Conservation (phyloP, 495 filamentous ascomycete species). For the Talaromyces adpressus region DNA sequence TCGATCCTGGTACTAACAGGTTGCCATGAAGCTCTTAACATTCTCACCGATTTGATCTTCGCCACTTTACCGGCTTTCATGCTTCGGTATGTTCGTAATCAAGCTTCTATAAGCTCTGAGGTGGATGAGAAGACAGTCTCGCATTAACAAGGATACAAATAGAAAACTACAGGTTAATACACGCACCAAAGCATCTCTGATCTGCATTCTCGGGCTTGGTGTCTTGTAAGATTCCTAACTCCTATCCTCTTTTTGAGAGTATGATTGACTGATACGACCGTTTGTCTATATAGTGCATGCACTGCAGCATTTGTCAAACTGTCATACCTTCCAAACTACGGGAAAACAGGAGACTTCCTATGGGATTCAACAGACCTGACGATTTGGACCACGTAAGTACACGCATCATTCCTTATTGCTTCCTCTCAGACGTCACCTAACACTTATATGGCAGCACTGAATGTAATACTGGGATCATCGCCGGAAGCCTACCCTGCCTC, state of each 20-base stretch:
- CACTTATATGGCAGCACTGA: slow-evolving; percentile 18
- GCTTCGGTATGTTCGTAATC: slow-evolving; percentile 14
- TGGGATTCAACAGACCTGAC: slow-evolving; percentile 30
- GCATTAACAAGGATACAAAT: slow-evolving; percentile 9
- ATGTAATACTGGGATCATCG: slow-evolving; percentile 34
- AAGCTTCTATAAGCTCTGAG: not conserved
- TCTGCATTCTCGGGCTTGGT: slow-evolving; percentile 35
- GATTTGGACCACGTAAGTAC: slow-evolving; percentile 20
- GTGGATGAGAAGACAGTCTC: not conserved
- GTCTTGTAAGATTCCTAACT: slow-evolving; percentile 26
- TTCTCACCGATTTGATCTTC: slow-evolving; percentile 35
- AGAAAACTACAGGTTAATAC: slow-evolving; percentile 39
- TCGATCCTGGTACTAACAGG: slow-evolving; percentile 9
- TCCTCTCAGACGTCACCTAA: not conserved
- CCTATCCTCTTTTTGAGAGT: not conserved
- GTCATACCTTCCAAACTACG: slow-evolving; percentile 27
- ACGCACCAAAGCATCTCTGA: slow-evolving; percentile 30
- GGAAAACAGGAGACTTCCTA: slow-evolving; percentile 35
- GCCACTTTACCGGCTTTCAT: slow-evolving; percentile 36
- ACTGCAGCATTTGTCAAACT: slow-evolving; percentile 41
- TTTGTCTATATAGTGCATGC: slow-evolving; percentile 26
- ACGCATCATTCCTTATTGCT: not conserved
- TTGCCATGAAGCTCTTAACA: slow-evolving; percentile 25
- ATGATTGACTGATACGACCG: not conserved
- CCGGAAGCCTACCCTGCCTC: slow-evolving; percentile 35